Evolutionary conservation across 768 basidiomycete genomes (phyloP), one percentile per base, ranked within the genome.

Genomic region (Pleurotus cornucopiae): DNA sequence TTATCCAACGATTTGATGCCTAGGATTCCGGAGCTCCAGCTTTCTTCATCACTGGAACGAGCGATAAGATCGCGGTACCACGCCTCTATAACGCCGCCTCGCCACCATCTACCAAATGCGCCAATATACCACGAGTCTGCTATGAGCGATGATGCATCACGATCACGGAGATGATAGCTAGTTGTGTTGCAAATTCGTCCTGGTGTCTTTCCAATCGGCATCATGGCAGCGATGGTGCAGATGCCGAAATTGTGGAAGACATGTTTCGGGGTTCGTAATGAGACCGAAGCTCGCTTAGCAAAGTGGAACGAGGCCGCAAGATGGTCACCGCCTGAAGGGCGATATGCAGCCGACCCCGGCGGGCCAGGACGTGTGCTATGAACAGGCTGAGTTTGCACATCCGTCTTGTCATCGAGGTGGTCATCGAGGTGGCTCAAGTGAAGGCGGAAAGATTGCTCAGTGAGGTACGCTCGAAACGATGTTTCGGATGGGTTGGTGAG

Each of bases 401-500:
- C 67, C 56, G 81, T 76, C 55, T 79, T 72, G 55, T 87, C 85
- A 53, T 85, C 81, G 56, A 73, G 66, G 46, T 73, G 75, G 63
- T 87, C 86, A 63, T 94, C 88, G 64, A 97, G 82, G 55, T 86
- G 87, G 58, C 85, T 91, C 58, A 98, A 82, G 69, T 98, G 94
- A 55, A 91, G 90, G 52, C 95, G 91, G 70, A 99, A 98, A 21
- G 94, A 95, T 66, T 91, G 91, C 66, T 97, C 94, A n/a, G 95
- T 98, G 62, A 98, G 86, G 73, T 92, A 95, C 16, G 93, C 79
- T 52, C 95, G 86, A 72, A 99, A 98, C 5, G 94, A 94, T 46
- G 86, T 86, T 71, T 98, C 94, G 55, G 88, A 85, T 20, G 96
- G 96, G 71, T 98, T 98, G 34, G 94, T 92, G 67, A 95, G 83